These are phyloP conservation scores for Sequoiadendron giganteum DNA, from an alignment of 75 land plant genomes.

Conservation along the genomic window DNA sequence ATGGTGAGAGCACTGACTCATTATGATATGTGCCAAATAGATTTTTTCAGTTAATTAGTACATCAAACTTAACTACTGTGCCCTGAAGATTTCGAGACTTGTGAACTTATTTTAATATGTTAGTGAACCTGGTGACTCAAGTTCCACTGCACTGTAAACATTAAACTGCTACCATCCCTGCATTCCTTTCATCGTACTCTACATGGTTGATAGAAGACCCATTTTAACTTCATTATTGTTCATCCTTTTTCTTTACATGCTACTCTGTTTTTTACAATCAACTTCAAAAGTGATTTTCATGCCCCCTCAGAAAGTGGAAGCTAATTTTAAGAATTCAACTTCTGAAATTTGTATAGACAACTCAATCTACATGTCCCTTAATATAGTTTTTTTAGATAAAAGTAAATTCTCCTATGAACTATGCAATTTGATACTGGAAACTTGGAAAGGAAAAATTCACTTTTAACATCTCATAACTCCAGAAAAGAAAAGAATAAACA, in stretches of 20 bases:
- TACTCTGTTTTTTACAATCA: background rate
- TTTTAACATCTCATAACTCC: background rate
- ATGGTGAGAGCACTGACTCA: background rate
- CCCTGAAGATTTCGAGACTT: no score
- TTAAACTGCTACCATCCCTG: background rate
- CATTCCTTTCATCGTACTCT: background rate
- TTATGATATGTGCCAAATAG: background rate
- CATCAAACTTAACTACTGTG: background rate
- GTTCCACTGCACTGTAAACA: background rate
- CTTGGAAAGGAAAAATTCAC: background rate
- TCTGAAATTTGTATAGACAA: background rate
- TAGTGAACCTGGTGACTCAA: background rate
- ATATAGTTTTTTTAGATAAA: background rate
- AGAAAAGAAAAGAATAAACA: slow-evolving; percentile 8
- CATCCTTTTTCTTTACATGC: background rate
- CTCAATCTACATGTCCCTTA: background rate
- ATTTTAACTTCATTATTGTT: background rate
- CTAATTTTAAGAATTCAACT: background rate
- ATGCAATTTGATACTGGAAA: background rate
- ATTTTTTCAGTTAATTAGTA: no score
- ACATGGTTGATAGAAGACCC: background rate
- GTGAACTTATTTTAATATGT: background rate
- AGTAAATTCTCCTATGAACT: background rate
- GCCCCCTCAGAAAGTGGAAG: background rate
- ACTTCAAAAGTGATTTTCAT: background rate